Conservation (phyloP, 192 early-diverging fungal genomes). For the Gryganskiella cystojenkinii region DNA sequence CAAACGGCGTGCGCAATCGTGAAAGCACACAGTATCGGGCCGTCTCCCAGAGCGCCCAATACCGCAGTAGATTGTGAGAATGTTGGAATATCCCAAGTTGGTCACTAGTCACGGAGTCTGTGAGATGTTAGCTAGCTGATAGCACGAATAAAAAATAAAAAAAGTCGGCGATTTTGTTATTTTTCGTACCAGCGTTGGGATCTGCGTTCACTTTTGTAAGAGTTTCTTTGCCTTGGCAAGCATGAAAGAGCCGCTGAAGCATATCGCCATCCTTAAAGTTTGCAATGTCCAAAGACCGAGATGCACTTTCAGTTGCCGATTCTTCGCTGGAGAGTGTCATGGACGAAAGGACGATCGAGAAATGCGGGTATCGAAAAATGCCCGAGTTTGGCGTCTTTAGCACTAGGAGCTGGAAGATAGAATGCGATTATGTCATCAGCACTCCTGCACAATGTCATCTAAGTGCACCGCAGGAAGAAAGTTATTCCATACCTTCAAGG, state of each 20-base stretch:
- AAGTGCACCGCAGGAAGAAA: not conserved
- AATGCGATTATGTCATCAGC: not conserved
- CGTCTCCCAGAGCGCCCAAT: conserved; percentile 82
- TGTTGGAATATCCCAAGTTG: conserved; percentile 33
- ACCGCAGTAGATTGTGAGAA: conserved; percentile 62
- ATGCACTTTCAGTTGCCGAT: conserved; percentile 16
- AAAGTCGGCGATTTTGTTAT: too few species aligned
- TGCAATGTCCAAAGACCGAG: too few species aligned
- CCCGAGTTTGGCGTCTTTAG: conserved; percentile 62
- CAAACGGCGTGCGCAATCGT: conserved; percentile 78
- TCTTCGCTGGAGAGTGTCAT: conserved; percentile 38
- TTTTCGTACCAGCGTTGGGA: conserved; percentile 20
- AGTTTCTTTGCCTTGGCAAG: conserved; percentile 59
- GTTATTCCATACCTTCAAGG: conserved; percentile 23
- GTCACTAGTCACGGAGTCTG: conserved; percentile 26
- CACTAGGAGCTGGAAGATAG: conserved; percentile 34
- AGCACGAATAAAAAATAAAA: too few species aligned
- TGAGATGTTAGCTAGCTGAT: not conserved
- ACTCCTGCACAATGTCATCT: not conserved
- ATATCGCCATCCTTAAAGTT: conserved; percentile 44
- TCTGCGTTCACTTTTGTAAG: conserved; percentile 36
- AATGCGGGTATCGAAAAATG: conserved; percentile 73
- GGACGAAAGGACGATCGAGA: conserved; percentile 64
- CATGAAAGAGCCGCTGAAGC: conserved; percentile 66
- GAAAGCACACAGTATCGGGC: conserved; percentile 79